Conservation (phyloP, 768 basidiomycete species). For the Porphyrellus cyaneotinctus region DNA sequence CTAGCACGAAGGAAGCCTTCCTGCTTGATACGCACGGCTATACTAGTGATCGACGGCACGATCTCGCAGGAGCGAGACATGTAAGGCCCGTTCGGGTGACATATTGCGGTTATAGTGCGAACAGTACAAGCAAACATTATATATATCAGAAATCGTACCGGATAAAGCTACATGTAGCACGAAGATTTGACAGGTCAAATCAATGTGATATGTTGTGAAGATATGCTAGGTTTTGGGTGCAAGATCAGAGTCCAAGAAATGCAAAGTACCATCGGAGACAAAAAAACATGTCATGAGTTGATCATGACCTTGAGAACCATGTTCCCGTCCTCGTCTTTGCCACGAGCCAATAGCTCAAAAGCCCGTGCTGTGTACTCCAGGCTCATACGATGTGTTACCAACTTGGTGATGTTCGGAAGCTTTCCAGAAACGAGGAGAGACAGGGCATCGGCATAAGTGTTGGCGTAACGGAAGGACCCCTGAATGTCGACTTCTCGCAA, state of each 20-base stretch:
- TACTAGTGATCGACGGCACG: constrained; percentile 8
- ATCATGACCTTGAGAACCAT: constrained; percentile 92
- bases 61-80: constrained; percentile 1
- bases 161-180: constrained; percentile 25
- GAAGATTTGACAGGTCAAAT: constrained; percentile 7
- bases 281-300: constrained; percentile 31
- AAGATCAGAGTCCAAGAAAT: constrained; percentile 8
- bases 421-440: constrained; percentile 63
- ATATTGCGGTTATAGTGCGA: not conserved
- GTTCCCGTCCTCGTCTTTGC: constrained; percentile 72
- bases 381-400: constrained; percentile 74
- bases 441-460: constrained; percentile 88
- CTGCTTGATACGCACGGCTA: not conserved
- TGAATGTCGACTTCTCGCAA: constrained; percentile 89
- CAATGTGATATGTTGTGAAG: constrained; percentile 10
- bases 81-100: not conserved
- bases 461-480: constrained; percentile 87
- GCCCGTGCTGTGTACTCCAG: constrained; percentile 66
- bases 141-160: constrained; percentile 8
- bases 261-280: not conserved
- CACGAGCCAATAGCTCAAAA: constrained; percentile 76
- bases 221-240: constrained; percentile 3
- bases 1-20: constrained; percentile 5
- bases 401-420: constrained; percentile 60
- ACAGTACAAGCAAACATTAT: constrained; percentile 2